Conservation (phyloP, 371 early-diverging fungal genomes). For the Capniomyces stellatus region DNA sequence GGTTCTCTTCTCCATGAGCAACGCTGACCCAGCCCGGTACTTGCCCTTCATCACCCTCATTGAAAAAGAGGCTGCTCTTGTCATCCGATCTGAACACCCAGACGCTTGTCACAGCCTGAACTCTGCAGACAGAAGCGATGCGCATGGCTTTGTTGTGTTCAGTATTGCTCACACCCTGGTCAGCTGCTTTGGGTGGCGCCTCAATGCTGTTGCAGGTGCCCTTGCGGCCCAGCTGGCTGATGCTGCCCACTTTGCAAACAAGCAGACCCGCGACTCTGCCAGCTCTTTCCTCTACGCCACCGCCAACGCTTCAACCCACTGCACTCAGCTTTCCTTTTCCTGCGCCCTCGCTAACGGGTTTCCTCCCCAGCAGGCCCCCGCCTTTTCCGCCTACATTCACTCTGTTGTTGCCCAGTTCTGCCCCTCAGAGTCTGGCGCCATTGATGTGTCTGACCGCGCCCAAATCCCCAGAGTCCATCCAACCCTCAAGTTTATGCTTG, state of each 20-base stretch:
- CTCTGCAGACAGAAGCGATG: too few relatives aligned
- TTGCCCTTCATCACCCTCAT: constrained; percentile 47
- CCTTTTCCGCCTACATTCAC: too few relatives aligned
- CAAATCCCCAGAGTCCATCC: too few relatives aligned
- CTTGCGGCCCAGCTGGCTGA: constrained; percentile 33
- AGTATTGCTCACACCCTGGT: too few relatives aligned
- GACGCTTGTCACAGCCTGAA: too few relatives aligned
- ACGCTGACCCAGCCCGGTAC: constrained; percentile 69
- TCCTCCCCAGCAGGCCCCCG: too few relatives aligned
- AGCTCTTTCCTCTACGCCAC: constrained; percentile 44
- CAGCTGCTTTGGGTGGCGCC: constrained; percentile 45
- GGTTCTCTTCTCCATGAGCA: constrained; percentile 29
- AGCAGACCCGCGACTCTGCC: constrained; percentile 67
- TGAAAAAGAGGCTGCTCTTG: constrained; percentile 36
- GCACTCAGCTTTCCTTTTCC: too few relatives aligned
- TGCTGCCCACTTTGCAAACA: constrained; percentile 59
- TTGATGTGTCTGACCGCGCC: too few relatives aligned
- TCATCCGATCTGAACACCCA: constrained; percentile 58
- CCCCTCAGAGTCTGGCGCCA: too few relatives aligned
- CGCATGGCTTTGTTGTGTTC: constrained; percentile 47
- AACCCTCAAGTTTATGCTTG: too few relatives aligned
- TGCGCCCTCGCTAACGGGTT: too few relatives aligned
- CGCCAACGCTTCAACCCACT: constrained; percentile 22
- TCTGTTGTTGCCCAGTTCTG: too few relatives aligned
- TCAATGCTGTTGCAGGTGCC: constrained; percentile 25